Evolutionary conservation across 768 basidiomycete species (phyloP).

Genomic region (Trametes punicea): DNA sequence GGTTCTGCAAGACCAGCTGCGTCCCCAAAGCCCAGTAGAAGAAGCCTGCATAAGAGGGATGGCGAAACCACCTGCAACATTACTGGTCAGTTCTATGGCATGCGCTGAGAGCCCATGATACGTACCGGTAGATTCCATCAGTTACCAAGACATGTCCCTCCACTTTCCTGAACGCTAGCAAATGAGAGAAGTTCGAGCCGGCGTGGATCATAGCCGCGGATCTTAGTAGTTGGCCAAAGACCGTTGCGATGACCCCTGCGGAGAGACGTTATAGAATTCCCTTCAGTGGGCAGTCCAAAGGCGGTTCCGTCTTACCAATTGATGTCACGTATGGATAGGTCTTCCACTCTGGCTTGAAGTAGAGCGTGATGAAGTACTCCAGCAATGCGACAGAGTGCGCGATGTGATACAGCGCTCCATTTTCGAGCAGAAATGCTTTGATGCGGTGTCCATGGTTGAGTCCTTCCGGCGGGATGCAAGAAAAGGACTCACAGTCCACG

Average conservation of each 20-base stretch:
- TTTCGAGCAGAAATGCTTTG: constrained; percentile 90
- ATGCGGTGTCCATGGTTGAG: not conserved
- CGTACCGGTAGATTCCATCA: constrained; percentile 84
- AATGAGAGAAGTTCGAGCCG: constrained; percentile 88
- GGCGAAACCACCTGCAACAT: constrained; percentile 68
- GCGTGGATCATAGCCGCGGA: constrained; percentile 97
- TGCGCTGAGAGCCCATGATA: constrained; percentile 13
- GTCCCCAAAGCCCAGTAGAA: constrained; percentile 98
- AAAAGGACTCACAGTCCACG: constrained; percentile 73
- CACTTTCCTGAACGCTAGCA: constrained; percentile 72
- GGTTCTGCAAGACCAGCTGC: constrained; percentile 88
- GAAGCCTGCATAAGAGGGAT: constrained; percentile 96
- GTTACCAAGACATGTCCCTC: constrained; percentile 79
- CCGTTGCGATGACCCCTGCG: constrained; percentile 61
- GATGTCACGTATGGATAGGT: constrained; percentile 51
- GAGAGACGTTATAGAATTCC: too few species aligned
- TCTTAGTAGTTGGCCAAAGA: constrained; percentile 74
- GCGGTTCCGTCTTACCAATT: constrained; percentile 42
- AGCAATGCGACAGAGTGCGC: constrained; percentile 74
- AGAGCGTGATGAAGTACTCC: constrained; percentile 75
- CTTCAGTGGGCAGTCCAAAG: not conserved
- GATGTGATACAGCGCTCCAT: constrained; percentile 79
- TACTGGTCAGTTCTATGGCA: not conserved
- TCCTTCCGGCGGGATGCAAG: not conserved
- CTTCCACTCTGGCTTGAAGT: constrained; percentile 66